phyloP scores from a whole-genome alignment of 1,284 basidiomycete genomes.

The Cutaneotrichosporon cutaneum region DNA sequence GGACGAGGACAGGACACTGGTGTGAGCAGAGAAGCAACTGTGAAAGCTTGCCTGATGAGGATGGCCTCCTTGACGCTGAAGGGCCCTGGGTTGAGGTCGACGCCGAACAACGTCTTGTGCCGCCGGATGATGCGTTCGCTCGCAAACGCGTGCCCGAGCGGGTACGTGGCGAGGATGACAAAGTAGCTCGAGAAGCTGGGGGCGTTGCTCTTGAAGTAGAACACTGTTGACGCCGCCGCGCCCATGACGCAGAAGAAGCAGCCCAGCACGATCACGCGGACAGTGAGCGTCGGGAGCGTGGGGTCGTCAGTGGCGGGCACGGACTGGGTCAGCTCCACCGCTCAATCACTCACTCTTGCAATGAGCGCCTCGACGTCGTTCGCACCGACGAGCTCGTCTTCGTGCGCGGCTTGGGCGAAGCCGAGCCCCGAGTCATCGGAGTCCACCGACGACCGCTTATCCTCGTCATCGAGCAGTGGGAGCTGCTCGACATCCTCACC shows the following conservation, averaged over 20 bases:
- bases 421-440: constrained; percentile 13
- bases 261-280: constrained; percentile 58
- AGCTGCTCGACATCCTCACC: constrained; percentile 16
- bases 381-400: constrained; percentile 16
- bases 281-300: constrained; percentile 56
- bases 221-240: constrained; percentile 55
- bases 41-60: constrained; percentile 41
- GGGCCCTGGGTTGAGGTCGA: constrained; percentile 56
- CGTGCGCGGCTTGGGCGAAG: background rate
- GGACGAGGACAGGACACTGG: constrained; percentile 56
- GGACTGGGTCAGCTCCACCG: constrained; percentile 34
- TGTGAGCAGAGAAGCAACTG: constrained; percentile 1
- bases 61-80: constrained; percentile 56
- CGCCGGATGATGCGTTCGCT: constrained; percentile 38
- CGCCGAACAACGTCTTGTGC: constrained; percentile 35
- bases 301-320: constrained; percentile 60
- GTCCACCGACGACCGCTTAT: constrained; percentile 10
- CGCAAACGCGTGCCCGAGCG: constrained; percentile 53
- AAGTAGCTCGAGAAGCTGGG: constrained; percentile 59
- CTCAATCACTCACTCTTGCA: constrained; percentile 31
- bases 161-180: constrained; percentile 57
- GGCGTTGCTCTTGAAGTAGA: constrained; percentile 56
- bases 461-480: constrained; percentile 12
- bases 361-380: constrained; percentile 42
- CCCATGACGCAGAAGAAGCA: constrained; percentile 58